phyloP scores from a whole-genome alignment of 1,284 basidiomycete genomes.

The Heterobasidion occidentale region DNA sequence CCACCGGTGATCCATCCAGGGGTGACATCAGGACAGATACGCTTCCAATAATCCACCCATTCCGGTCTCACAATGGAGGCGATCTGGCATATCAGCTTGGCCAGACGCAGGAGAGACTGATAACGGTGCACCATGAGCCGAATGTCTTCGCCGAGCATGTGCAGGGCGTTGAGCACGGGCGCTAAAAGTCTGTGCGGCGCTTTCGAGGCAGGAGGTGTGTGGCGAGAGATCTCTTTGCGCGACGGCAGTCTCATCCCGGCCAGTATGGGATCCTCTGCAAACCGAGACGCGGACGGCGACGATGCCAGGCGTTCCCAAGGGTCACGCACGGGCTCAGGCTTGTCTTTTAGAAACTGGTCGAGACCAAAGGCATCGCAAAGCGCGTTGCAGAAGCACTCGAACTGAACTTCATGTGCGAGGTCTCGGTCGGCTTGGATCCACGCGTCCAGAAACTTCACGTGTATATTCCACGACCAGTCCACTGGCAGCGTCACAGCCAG shows the following conservation, averaged over 20 bases:
- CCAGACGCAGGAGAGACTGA: conserved; percentile 50
- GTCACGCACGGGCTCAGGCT: conserved; percentile 1
- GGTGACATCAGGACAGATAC: conserved; percentile 57
- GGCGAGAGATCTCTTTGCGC: neutral
- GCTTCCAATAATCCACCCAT: conserved; percentile 87
- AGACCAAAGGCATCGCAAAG: conserved; percentile 46
- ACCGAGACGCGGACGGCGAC: conserved; percentile 9
- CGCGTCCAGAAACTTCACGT: conserved; percentile 43
- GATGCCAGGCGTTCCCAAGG: conserved; percentile 11
- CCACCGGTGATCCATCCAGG: conserved; percentile 45
- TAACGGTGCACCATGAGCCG: conserved; percentile 49
- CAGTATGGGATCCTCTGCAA: conserved; percentile 39
- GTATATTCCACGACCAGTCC: conserved; percentile 47
- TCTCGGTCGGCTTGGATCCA: conserved; percentile 43
- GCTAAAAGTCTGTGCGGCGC: conserved; percentile 37
- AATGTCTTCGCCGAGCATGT: conserved; percentile 68
- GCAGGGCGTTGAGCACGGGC: conserved; percentile 60
- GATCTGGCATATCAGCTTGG: conserved; percentile 59
- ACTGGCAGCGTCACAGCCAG: conserved; percentile 53
- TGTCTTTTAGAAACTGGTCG: conserved; percentile 9
- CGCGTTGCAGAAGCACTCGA: conserved; percentile 43
- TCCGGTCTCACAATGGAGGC: conserved; percentile 61
- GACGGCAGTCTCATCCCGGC: conserved; percentile 34
- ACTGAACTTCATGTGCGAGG: conserved; percentile 40
- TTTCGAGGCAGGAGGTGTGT: conserved; percentile 1